phyloP scores from a whole-genome alignment of 208 protist species.

The Wallacemonas sp. region DNA sequence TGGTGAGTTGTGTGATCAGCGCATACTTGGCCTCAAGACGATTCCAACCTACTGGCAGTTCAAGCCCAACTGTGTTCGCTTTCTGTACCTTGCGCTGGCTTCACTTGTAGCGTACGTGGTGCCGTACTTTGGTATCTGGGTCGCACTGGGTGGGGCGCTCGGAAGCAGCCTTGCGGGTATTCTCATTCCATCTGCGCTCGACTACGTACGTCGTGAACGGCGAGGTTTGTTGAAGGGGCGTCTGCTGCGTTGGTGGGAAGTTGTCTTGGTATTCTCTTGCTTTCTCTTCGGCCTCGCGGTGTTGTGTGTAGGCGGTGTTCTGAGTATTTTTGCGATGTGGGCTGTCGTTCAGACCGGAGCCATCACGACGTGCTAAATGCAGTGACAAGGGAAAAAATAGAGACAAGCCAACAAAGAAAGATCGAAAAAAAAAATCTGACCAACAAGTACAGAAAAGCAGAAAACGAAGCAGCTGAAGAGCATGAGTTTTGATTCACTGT shows the following conservation, averaged over 20 bases:
- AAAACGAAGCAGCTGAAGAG: too few relatives aligned
- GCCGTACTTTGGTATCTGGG: slow-evolving; percentile 43
- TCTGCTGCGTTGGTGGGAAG: slow-evolving; percentile 30
- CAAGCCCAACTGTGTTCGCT: slow-evolving; percentile 35
- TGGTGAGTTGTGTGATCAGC: slow-evolving; percentile 36
- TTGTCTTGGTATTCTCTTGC: slow-evolving; percentile 25
- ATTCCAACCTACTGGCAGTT: slow-evolving; percentile 36
- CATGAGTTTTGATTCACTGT: too few relatives aligned
- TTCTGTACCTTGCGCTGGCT: slow-evolving; percentile 25
- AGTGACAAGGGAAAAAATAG: neutral
- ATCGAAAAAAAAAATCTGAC: too few relatives aligned
- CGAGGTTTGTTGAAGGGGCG: slow-evolving; percentile 17
- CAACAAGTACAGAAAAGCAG: too few relatives aligned
- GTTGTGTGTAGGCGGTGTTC: slow-evolving; percentile 22
- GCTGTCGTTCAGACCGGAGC: slow-evolving; percentile 24
- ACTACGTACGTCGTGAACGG: slow-evolving; percentile 45
- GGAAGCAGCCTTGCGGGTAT: slow-evolving; percentile 28
- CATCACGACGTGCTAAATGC: slow-evolving; percentile 35
- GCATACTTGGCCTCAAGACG: slow-evolving; percentile 33
- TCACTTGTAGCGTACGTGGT: slow-evolving; percentile 28
- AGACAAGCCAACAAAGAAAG: neutral
- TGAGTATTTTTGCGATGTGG: slow-evolving; percentile 38
- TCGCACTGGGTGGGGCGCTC: slow-evolving; percentile 29
- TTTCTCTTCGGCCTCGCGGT: slow-evolving; percentile 22
- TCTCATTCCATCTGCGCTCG: slow-evolving; percentile 34